These are phyloP conservation scores for Geotrichum australiense DNA, from an alignment of 1,139 yeast genomes.

Conservation along the genomic window DNA sequence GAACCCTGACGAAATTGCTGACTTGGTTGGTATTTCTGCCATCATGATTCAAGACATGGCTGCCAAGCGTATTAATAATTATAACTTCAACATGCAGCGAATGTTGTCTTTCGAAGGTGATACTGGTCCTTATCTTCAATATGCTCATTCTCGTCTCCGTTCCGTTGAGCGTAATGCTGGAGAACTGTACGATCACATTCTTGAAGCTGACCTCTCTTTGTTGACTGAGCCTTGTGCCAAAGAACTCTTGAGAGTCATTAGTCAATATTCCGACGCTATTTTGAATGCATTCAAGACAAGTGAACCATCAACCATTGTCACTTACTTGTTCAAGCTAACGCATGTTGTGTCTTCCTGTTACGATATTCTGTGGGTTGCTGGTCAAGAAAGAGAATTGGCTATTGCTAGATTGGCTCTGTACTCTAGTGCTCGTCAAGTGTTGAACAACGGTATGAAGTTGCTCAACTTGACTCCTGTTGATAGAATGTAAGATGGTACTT, in stretches of 20 bases:
- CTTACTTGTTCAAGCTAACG: slow-evolving; percentile 84
- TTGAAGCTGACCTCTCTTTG: slow-evolving; percentile 60
- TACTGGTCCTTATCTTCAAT: slow-evolving; percentile 98
- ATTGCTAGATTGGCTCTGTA: slow-evolving; percentile 90
- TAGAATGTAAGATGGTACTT: slow-evolving; percentile 96
- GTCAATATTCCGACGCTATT: slow-evolving; percentile 89
- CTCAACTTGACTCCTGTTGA: slow-evolving; percentile 96
- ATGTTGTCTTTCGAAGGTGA: slow-evolving; percentile 99
- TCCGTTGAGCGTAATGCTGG: slow-evolving; percentile 85
- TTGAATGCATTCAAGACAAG: slow-evolving; percentile 75
- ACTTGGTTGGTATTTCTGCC: slow-evolving; percentile 91
- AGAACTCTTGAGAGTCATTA: slow-evolving; percentile 66
- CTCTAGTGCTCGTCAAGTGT: slow-evolving; percentile 82
- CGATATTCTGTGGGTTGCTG: slow-evolving; percentile 95
- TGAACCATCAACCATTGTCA: slow-evolving; percentile 93
- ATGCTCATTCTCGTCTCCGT: slow-evolving; percentile 95
- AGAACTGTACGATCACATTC: slow-evolving; percentile 37
- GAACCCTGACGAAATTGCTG: slow-evolving; percentile 94
- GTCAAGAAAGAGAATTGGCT: slow-evolving; percentile 85
- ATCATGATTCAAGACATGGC: slow-evolving; percentile 99
- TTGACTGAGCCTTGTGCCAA: slow-evolving; percentile 72
- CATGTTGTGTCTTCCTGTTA: slow-evolving; percentile 94
- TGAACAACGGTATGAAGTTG: slow-evolving; percentile 84
- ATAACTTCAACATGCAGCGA: slow-evolving; percentile 96
- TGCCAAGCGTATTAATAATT: slow-evolving; percentile 93